Conservation (phyloP, 441 rosid species). For the Isatis lusitanica region DNA sequence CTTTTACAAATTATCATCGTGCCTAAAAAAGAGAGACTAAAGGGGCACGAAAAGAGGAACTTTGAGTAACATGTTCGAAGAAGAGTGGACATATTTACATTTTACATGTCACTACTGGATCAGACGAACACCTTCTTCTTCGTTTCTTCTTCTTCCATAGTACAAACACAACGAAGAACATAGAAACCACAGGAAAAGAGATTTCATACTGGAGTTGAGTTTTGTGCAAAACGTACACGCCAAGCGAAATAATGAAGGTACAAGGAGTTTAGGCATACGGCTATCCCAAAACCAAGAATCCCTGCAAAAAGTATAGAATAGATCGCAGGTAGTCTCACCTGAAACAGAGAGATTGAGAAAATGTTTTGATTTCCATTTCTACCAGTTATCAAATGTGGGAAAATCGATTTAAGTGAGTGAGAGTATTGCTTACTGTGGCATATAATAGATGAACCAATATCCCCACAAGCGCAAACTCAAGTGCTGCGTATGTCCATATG, state of each 20-base stretch:
- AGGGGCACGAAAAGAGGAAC: background rate
- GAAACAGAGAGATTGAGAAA: constrained; percentile 36
- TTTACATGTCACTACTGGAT: constrained; percentile 5
- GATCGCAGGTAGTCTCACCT: constrained; percentile 66
- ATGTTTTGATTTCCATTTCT: background rate
- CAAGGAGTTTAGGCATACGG: constrained; percentile 70
- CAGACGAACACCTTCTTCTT: constrained; percentile 22
- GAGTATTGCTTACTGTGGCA: constrained; percentile 55
- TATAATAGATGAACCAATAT: constrained; percentile 62
- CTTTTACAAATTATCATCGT: constrained; percentile 1
- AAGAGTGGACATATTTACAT: constrained; percentile 26
- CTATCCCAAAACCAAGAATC: constrained; percentile 70
- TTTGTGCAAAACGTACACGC: constrained; percentile 55
- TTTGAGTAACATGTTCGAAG: constrained; percentile 1
- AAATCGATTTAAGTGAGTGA: background rate
- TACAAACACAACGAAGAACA: constrained; percentile 16
- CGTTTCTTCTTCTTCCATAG: constrained; percentile 13
- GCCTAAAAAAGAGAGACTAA: background rate
- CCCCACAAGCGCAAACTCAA: constrained; percentile 86
- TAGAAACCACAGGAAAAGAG: constrained; percentile 14
- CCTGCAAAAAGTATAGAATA: constrained; percentile 65
- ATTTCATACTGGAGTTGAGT: constrained; percentile 53
- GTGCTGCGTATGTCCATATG: constrained; percentile 95
- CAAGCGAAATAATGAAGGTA: constrained; percentile 55
- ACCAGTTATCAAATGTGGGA: background rate